Evolutionary conservation across 2,329 filamentous ascomycete genomes (phyloP).

Genomic region (Acarospora socialis): DNA sequence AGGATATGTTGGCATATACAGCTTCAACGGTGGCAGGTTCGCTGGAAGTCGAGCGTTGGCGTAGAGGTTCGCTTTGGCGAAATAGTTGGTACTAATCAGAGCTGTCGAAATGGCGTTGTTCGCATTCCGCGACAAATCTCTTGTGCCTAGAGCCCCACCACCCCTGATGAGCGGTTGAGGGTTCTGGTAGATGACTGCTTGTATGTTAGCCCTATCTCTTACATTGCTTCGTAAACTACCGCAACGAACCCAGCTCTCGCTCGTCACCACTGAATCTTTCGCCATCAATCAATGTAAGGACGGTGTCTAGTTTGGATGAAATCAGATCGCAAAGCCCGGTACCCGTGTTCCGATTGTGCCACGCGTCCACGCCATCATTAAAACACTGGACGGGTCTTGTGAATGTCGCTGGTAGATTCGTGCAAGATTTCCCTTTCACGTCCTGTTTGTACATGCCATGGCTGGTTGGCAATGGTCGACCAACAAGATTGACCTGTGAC

Average conservation of each 20-base stretch:
- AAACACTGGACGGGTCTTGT: neutral
- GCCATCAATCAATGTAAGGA: conserved; percentile 59
- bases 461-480: too few species aligned
- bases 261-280: conserved; percentile 39
- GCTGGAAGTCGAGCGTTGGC: conserved; percentile 60
- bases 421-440: neutral
- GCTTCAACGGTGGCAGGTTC: conserved; percentile 50
- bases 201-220: conserved; percentile 17
- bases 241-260: conserved; percentile 15
- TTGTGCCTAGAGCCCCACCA: conserved; percentile 12
- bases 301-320: conserved; percentile 46
- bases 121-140: conserved; percentile 10
- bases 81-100: conserved; percentile 41
- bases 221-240: conserved; percentile 1
- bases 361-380: too few species aligned
- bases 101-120: conserved; percentile 17
- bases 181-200: conserved; percentile 2
- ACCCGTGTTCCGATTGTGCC: conserved; percentile 25
- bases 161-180: conserved; percentile 8
- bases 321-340: conserved; percentile 44
- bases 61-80: conserved; percentile 66
- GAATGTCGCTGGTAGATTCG: neutral
- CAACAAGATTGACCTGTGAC: too few species aligned
- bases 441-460: too few species aligned
- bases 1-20: conserved; percentile 61